phyloP scores from a whole-genome alignment of 129 eudicot genomes.

The Ambrosia artemisiifolia region DNA sequence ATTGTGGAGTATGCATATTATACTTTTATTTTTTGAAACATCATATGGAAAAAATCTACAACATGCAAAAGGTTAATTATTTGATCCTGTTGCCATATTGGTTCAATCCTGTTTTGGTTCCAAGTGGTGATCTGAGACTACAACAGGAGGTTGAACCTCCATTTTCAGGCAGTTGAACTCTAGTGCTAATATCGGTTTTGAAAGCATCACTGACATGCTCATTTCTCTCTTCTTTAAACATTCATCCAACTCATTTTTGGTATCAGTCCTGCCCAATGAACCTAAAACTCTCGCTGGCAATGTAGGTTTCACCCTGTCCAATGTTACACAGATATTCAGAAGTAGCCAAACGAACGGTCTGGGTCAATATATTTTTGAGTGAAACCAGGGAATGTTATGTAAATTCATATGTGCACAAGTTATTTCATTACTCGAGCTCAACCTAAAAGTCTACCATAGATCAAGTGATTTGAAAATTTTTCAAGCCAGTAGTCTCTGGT shows the following conservation, averaged over 20 bases:
- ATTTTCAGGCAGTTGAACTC: slow-evolving; percentile 66
- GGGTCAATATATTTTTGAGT: neutral
- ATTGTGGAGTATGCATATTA: neutral
- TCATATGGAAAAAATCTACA: slow-evolving; percentile 5
- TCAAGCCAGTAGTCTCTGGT: neutral
- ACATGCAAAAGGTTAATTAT: no score
- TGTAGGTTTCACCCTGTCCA: slow-evolving; percentile 61
- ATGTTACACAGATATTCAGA: neutral
- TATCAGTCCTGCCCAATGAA: slow-evolving; percentile 24
- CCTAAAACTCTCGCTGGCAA: slow-evolving; percentile 47
- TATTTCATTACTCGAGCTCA: no score
- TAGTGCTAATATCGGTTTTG: slow-evolving; percentile 79
- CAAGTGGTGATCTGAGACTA: slow-evolving; percentile 22
- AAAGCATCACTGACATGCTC: slow-evolving; percentile 64
- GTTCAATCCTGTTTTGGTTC: neutral
- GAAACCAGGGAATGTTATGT: no score
- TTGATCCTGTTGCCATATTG: neutral
- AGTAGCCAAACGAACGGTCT: neutral
- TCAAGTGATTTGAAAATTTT: no score
- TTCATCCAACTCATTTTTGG: slow-evolving; percentile 4
- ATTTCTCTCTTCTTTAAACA: slow-evolving; percentile 36
- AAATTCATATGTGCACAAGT: no score
- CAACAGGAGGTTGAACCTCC: slow-evolving; percentile 72
- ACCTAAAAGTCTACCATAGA: no score
- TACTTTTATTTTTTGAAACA: neutral